Percentiles rank a stretch among this genome's conserved stretches.
Conservation (phyloP, 129 eudicot genomes). For the Helianthus tuberosus region DNA sequence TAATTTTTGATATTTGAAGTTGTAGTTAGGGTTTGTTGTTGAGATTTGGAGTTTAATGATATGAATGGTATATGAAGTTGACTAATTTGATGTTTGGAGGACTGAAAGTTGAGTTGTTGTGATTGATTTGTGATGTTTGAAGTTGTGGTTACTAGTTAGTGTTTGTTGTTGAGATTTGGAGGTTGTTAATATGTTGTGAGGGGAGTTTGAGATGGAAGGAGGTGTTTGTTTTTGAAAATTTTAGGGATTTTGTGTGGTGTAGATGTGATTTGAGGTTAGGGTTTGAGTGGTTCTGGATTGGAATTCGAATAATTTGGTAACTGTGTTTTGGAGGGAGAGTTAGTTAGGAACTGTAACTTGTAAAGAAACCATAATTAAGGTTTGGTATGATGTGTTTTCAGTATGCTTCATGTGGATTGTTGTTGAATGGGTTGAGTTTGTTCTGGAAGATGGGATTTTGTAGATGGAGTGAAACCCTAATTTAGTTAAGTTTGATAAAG, state of each 20-base stretch:
- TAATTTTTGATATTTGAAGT: too few species aligned
- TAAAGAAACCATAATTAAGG: not conserved
- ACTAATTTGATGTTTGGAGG: too few species aligned
- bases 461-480: slow-evolving; percentile 58
- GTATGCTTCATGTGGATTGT: slow-evolving; percentile 27
- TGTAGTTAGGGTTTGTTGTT: not conserved
- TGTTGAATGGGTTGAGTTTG: slow-evolving; percentile 36
- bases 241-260: slow-evolving; percentile 12
- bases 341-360: slow-evolving; percentile 52
- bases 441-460: slow-evolving; percentile 52
- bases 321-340: slow-evolving; percentile 82
- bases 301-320: slow-evolving; percentile 43
- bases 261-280: slow-evolving; percentile 30
- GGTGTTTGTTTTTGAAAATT: too few species aligned
- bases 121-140: too few species aligned
- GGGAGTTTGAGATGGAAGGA: slow-evolving; percentile 15
- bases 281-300: slow-evolving; percentile 33
- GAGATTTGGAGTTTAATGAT: slow-evolving; percentile 25
- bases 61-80: not conserved
- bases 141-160: too few species aligned
- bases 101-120: too few species aligned
- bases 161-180: slow-evolving; percentile 22
- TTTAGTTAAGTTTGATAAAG: slow-evolving; percentile 27
- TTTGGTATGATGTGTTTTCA: slow-evolving; percentile 41
- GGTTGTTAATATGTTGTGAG: slow-evolving; percentile 23